Base-by-base conservation (phyloP, 2,329 filamentous ascomycete genomes). In the Lachnellula occidentalis region DNA sequence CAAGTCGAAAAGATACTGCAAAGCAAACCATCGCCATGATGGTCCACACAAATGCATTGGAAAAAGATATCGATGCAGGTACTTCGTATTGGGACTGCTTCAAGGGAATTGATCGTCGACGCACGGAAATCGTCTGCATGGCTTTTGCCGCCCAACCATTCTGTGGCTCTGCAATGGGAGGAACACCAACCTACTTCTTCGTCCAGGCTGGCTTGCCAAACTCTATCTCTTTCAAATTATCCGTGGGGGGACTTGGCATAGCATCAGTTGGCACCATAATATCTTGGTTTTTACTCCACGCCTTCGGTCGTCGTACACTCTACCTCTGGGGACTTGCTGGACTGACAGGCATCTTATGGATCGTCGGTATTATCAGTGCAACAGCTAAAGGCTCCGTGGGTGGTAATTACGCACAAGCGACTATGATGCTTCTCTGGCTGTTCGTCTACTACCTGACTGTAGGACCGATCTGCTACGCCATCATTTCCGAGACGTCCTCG, bases 111-210 rank as follows among this genome's bases (percentile, higher is more conserved):
- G 73, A 43, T 55, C 62, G 74, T 14, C 70, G 76, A 6, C 73
- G 78, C 12, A 80, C 78, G 0, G 78, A 80, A 60, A 78, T 80
- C 31, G 73, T 74, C 2, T 71, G 73, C 51, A 79, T 82, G 21
- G 84, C 82, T 69, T 17, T 53, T 17, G 34, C 50, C 81, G 81
- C 80, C 2, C 82, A 86, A 63, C 80, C 83, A 17, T 71, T 85
- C 2, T 79, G 77, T 51, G 81, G 83, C 12, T 80, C 81, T 57
- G 79, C 82, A 17, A 76, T 85, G 51, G 80, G 82, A 53, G 80
- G 80, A 55, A 85, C 82, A 55, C 80, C 79, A 4, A 85, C 80
- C 3, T 82, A 82, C 64, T 77, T 77, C 63, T 83, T 82, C 65
- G 70, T 77, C 56, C 76, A 79, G 58, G 79, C 75, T 76, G 58